Percentiles rank a stretch among this genome's conserved stretches.
These are phyloP conservation scores for Xenoacremonium recifei DNA, from an alignment of 2,329 filamentous ascomycete genomes.

Conservation along the genomic window DNA sequence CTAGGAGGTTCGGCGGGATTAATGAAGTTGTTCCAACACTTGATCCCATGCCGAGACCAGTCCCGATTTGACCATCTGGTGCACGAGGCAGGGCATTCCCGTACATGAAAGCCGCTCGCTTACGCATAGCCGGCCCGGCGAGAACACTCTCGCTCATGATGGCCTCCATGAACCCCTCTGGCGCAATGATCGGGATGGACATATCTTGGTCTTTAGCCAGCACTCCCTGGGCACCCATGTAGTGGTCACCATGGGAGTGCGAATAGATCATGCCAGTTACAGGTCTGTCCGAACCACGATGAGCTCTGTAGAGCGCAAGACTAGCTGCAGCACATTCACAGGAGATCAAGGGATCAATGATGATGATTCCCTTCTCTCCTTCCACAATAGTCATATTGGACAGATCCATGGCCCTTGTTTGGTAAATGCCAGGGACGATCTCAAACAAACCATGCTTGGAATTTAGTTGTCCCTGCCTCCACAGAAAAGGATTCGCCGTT, in stretches of 20 bases:
- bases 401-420: no score
- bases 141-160: conserved; percentile 38
- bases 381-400: no score
- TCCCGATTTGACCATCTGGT: conserved; percentile 34
- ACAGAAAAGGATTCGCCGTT: no score
- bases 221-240: conserved; percentile 3
- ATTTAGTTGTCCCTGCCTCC: no score
- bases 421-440: no score
- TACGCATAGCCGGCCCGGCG: conserved; percentile 37
- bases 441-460: no score
- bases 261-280: conserved; percentile 4
- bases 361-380: no score
- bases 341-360: conserved; percentile 6
- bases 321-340: conserved; percentile 5
- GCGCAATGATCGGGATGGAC: conserved; percentile 31
- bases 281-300: neutral
- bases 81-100: conserved; percentile 28
- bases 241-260: conserved; percentile 7
- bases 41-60: conserved; percentile 33
- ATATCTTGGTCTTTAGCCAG: neutral
- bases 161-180: conserved; percentile 38
- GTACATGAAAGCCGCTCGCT: conserved; percentile 39
- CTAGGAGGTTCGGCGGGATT: no score
- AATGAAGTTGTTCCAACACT: no score
- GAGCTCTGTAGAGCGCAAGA: conserved; percentile 2